phyloP scores from a whole-genome alignment of 345 rosid genomes.

The Bruguiera parviflora region DNA sequence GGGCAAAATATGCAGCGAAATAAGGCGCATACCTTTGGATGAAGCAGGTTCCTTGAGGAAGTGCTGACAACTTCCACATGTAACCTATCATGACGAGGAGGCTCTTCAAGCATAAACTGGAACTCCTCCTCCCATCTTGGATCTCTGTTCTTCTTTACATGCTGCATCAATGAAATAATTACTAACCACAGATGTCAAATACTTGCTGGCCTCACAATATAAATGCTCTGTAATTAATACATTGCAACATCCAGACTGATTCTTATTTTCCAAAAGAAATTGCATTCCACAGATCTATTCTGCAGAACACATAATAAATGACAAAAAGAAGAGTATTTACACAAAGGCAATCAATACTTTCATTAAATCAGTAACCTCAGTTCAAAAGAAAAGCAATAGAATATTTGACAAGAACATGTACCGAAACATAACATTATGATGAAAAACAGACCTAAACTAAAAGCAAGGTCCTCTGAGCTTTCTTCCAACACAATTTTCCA shows the following conservation, averaged over 20 bases:
- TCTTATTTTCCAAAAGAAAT: not conserved
- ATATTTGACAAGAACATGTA: too few relatives aligned
- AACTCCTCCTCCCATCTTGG: slow-evolving; percentile 97
- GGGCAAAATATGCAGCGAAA: too few relatives aligned
- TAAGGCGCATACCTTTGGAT: slow-evolving; percentile 63
- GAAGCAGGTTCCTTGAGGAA: slow-evolving; percentile 76
- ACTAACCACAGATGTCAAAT: not conserved
- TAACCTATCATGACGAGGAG: slow-evolving; percentile 64
- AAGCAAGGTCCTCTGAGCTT: not conserved
- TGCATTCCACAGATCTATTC: not conserved
- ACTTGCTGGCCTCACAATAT: not conserved
- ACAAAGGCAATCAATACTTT: not conserved
- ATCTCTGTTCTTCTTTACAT: slow-evolving; percentile 81
- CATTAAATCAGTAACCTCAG: not conserved
- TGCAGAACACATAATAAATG: too few relatives aligned
- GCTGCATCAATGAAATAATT: slow-evolving; percentile 34
- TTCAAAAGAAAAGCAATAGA: not conserved
- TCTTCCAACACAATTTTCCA: not conserved
- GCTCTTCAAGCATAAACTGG: slow-evolving; percentile 66
- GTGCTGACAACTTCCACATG: slow-evolving; percentile 79
- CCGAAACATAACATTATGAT: too few relatives aligned
- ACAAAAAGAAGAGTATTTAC: not conserved
- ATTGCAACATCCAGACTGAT: not conserved
- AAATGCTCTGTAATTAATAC: not conserved
- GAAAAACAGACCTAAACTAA: too few relatives aligned